Evolutionary conservation across 192 early-diverging fungal species (phyloP), one percentile per base, ranked within the genome.

Genomic region (Phlyctochytrium bullatum): DNA sequence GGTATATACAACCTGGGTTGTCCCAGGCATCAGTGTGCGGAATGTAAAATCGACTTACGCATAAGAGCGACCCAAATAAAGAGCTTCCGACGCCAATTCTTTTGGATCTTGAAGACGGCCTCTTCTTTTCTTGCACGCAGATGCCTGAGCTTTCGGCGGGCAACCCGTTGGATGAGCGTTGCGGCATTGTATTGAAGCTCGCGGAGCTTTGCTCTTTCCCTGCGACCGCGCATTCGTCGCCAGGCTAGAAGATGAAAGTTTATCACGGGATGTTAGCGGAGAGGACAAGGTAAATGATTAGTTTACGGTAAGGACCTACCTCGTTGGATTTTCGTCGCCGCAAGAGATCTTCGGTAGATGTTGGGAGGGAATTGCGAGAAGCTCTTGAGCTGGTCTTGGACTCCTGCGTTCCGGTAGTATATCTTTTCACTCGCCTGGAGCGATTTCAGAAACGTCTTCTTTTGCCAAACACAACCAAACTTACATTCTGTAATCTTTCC

Each of bases 351-450:
- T 24, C 81, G 65, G 62, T 86, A 86, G 32, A 83, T 77, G 32
- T 71, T 75, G 16, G 84, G 84, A 32, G 84, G 84, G 66, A 83
- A 86, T 58, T 83, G 81, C 2, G 84, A 86, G 67, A 83, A 84
- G 67, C 79, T 79, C 50, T 73, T 75, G 27, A 65, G 61, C 17
- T 61, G 47, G 20, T 81, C 79, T 10, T 61, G 52, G 2, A 71
- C 30, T 6, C 81, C 36, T 2, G 72, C 61, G 16, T 61, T 68
- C 12, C 76, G 64, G 52, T 78, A 77, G 36, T 62, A 68, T 50
- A 62, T 81, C 50, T 81, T 84, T 33, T 84, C 82, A 23, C 78
- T 34, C 12, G 77, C 50, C 75, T 82, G 31, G 2, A 61, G 23
- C 31, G 28, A 59, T 29, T 4, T 67, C 17, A 10, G 65, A 27